These are phyloP conservation scores for Pseudozyma sp. DNA, from an alignment of 1,284 basidiomycete species.

Conservation along the genomic window DNA sequence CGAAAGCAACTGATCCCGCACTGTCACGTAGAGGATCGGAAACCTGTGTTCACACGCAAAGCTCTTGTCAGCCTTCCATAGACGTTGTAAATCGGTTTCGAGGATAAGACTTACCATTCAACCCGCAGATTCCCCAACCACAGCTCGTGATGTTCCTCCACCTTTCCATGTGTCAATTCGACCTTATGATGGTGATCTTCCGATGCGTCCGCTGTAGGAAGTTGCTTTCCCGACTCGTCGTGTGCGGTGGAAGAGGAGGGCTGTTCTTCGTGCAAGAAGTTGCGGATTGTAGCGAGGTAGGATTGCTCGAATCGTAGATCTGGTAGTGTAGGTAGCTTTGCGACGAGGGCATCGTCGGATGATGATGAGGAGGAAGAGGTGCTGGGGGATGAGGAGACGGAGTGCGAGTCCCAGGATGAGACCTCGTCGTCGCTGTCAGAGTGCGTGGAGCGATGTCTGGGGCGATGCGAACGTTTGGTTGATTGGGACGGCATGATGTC, in stretches of 20 bases:
- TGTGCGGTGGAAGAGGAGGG: constrained; percentile 3
- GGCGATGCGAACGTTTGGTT: neutral
- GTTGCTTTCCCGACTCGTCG: constrained; percentile 4
- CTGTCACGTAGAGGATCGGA: constrained; percentile 57
- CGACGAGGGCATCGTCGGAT: neutral
- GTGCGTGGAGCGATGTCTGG: neutral
- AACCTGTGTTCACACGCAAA: constrained; percentile 28
- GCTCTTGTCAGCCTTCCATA: neutral
- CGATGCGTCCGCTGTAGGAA: neutral
- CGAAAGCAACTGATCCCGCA: constrained; percentile 60
- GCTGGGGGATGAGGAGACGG: constrained; percentile 5
- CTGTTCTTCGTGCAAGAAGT: constrained; percentile 49
- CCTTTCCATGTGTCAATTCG: constrained; percentile 20
- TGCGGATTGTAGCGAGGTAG: constrained; percentile 57
- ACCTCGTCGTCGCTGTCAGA: constrained; percentile 12
- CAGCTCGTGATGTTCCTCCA: constrained; percentile 37
- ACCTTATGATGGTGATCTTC: constrained; percentile 35
- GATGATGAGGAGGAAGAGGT: constrained; percentile 13
- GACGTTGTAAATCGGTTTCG: too few species aligned
- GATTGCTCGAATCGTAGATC: constrained; percentile 63
- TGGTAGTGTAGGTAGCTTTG: constrained; percentile 43
- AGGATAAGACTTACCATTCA: constrained; percentile 53
- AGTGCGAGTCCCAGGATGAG: constrained; percentile 12
- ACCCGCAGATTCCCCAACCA: constrained; percentile 59
- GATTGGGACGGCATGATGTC: constrained; percentile 6